phyloP scores from a whole-genome alignment of 2,329 filamentous ascomycete genomes.

The Tolypocladium endophyticum region DNA sequence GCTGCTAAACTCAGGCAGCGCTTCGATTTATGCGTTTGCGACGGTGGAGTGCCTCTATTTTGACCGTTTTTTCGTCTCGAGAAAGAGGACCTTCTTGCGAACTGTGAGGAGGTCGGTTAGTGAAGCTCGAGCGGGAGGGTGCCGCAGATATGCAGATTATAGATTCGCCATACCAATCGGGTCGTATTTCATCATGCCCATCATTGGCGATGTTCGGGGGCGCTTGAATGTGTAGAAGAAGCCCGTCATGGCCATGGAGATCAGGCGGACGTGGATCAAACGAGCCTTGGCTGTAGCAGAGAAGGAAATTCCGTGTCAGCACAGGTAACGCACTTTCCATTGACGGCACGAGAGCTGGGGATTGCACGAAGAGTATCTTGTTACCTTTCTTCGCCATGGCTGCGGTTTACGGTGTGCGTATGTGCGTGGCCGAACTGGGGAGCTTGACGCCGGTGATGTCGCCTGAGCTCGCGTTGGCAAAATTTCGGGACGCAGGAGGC shows the following conservation, averaged over 20 bases:
- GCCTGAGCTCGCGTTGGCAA: constrained; percentile 4
- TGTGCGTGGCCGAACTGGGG: not conserved
- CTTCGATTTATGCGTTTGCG: not conserved
- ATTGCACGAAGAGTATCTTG: not conserved
- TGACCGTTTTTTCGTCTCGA: constrained; percentile 78
- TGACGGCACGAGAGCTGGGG: not conserved
- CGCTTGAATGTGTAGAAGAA: constrained; percentile 90
- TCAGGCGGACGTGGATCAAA: constrained; percentile 81
- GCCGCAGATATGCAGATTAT: not conserved
- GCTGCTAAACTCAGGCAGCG: not conserved
- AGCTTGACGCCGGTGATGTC: not conserved
- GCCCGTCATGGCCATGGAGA: constrained; percentile 98
- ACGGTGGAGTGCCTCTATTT: constrained; percentile 26
- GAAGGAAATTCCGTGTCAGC: not conserved
- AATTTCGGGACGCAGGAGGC: not conserved
- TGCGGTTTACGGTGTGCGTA: not conserved
- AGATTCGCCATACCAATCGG: constrained; percentile 60
- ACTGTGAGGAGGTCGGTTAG: constrained; percentile 40
- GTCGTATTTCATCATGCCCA: constrained; percentile 99
- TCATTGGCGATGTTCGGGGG: constrained; percentile 67
- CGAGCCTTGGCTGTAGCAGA: constrained; percentile 67
- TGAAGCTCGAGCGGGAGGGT: not conserved
- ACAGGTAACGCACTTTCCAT: not conserved
- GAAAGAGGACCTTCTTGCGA: constrained; percentile 88
- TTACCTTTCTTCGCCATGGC: constrained; percentile 17